Conservation (phyloP, 768 basidiomycete species). For the Amanita pallidorosea region DNA sequence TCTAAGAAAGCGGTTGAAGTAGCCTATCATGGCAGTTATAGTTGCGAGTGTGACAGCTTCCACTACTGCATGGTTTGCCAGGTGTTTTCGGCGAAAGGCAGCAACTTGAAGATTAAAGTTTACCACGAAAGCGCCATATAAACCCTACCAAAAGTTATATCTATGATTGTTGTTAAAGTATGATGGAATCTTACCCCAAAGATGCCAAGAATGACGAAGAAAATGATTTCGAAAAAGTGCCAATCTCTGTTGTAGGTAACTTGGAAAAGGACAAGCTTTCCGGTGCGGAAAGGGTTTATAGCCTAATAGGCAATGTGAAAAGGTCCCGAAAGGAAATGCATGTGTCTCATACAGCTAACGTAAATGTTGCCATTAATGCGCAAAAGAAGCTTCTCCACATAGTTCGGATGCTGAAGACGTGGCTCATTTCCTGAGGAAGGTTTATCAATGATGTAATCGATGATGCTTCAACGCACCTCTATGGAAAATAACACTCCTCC, state of each 20-base stretch:
- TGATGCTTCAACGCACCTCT: conserved; percentile 43
- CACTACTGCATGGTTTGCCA: conserved; percentile 72
- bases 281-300: conserved; percentile 97
- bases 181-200: conserved; percentile 62
- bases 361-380: conserved; percentile 93
- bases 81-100: conserved; percentile 86
- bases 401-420: conserved; percentile 91
- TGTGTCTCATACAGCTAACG: conserved; percentile 65
- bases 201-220: conserved; percentile 89
- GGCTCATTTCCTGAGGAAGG: conserved; percentile 84
- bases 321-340: conserved; percentile 1
- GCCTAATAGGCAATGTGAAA: conserved; percentile 36
- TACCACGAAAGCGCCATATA: conserved; percentile 95
- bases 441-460: neutral
- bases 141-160: conserved; percentile 48
- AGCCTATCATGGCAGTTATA: conserved; percentile 85
- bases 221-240: conserved; percentile 98
- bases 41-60: conserved; percentile 86
- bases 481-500: conserved; percentile 97
- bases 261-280: conserved; percentile 96
- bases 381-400: conserved; percentile 99
- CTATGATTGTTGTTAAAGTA: neutral
- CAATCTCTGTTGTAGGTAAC: conserved; percentile 96
- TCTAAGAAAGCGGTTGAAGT: conserved; percentile 88
- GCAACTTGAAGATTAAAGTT: conserved; percentile 96